Evolutionary conservation across 2,329 filamentous ascomycete species (phyloP).

Genomic region (Venturia aucupariae): DNA sequence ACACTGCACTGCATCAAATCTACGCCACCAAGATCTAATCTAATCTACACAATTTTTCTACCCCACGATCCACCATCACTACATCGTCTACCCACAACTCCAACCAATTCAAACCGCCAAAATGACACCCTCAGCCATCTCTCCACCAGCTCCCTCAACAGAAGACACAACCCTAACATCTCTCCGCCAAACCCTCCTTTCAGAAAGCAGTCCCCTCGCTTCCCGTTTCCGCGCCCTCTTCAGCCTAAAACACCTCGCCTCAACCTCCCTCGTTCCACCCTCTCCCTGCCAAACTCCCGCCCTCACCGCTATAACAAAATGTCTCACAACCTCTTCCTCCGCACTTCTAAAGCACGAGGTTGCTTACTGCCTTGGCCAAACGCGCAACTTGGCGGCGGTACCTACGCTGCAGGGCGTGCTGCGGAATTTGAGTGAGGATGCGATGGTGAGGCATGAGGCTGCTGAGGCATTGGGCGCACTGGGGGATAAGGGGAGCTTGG

Average conservation of each 20-base stretch:
- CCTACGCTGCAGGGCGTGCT: conserved; percentile 65
- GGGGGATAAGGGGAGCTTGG: conserved; percentile 63
- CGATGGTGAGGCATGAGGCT: conserved; percentile 94
- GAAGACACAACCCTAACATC: conserved; percentile 41
- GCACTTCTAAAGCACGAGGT: conserved; percentile 93
- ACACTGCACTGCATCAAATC: background rate
- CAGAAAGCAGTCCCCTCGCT: conserved; percentile 73
- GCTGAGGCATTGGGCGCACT: conserved; percentile 89
- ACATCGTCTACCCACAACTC: background rate
- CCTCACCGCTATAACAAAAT: conserved; percentile 77
- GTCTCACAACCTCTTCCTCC: conserved; percentile 65
- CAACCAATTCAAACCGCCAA: background rate
- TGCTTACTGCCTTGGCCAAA: conserved; percentile 93
- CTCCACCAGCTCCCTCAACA: background rate
- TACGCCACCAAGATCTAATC: background rate
- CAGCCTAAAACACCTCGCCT: conserved; percentile 89
- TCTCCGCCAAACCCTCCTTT: conserved; percentile 67
- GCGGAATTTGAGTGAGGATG: conserved; percentile 70
- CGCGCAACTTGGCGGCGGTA: conserved; percentile 65
- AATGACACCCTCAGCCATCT: conserved; percentile 1
- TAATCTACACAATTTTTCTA: background rate
- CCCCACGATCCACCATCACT: background rate
- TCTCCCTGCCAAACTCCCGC: conserved; percentile 49
- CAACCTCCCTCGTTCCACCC: conserved; percentile 42
- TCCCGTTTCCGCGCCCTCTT: conserved; percentile 93